Percentiles rank a stretch among this genome's conserved stretches.
phyloP scores from a whole-genome alignment of 75 land plant genomes.

The Picea glauca region DNA sequence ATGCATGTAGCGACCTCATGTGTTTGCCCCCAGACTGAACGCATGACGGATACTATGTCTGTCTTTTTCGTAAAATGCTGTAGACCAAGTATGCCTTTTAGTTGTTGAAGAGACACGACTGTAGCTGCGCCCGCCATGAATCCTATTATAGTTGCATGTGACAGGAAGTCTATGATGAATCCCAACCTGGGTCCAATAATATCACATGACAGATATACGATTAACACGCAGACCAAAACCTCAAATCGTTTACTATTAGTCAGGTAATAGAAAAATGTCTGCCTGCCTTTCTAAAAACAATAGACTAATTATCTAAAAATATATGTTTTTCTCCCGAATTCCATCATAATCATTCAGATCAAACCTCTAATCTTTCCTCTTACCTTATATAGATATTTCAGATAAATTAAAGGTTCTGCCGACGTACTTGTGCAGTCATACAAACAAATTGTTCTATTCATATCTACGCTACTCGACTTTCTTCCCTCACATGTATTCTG shows the following conservation, averaged over 20 bases:
- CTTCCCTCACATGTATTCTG: background rate
- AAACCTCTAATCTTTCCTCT: no score
- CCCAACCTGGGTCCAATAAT: slow-evolving; percentile 57
- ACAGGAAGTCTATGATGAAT: slow-evolving; percentile 77
- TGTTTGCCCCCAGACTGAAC: slow-evolving; percentile 61
- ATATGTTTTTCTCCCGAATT: background rate
- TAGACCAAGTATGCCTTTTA: slow-evolving; percentile 77
- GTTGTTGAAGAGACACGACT: slow-evolving; percentile 68
- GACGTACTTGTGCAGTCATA: no score
- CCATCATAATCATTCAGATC: background rate
- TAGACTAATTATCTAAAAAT: background rate
- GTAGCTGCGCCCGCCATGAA: slow-evolving; percentile 90
- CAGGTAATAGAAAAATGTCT: no score
- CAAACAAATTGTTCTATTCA: no score
- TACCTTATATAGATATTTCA: no score
- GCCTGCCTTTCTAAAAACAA: background rate
- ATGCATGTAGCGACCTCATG: slow-evolving; percentile 44
- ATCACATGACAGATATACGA: background rate
- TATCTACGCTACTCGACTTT: background rate
- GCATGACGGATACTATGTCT: slow-evolving; percentile 72
- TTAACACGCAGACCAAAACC: background rate
- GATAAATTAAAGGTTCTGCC: no score
- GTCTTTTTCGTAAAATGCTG: slow-evolving; percentile 53
- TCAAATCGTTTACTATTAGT: background rate
- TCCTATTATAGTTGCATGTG: slow-evolving; percentile 82